Percentiles rank a stretch among this genome's conserved stretches.
These are phyloP conservation scores for Medicago ruthenica DNA, from an alignment of 306 rosid genomes.

Conservation along the genomic window DNA sequence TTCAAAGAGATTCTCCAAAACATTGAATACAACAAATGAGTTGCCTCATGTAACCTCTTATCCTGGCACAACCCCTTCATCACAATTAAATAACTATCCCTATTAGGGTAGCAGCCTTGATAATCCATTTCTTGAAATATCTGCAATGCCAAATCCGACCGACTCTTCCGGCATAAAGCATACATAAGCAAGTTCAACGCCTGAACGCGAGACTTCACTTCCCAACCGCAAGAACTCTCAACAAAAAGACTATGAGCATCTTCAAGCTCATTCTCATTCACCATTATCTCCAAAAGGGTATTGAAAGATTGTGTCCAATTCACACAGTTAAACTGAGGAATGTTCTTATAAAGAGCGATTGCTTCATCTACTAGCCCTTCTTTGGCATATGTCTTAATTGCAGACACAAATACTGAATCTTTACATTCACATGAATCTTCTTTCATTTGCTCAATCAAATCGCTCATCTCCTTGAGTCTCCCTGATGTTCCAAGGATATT, in stretches of 20 bases:
- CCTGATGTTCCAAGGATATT: slow-evolving; percentile 54
- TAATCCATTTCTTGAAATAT: slow-evolving; percentile 61
- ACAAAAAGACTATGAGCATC: slow-evolving; percentile 52
- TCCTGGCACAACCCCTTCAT: slow-evolving; percentile 65
- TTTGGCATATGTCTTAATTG: slow-evolving; percentile 51
- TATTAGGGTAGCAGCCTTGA: slow-evolving; percentile 59
- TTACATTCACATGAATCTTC: slow-evolving; percentile 62
- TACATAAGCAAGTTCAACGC: slow-evolving; percentile 61
- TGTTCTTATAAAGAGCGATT: slow-evolving; percentile 45
- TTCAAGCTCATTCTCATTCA: slow-evolving; percentile 47
- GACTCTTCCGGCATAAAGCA: slow-evolving; percentile 48
- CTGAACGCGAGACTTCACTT: slow-evolving; percentile 48
- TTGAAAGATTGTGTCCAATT: slow-evolving; percentile 60
- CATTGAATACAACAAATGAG: slow-evolving; percentile 64
- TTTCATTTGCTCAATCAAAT: slow-evolving; percentile 56
- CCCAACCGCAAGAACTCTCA: slow-evolving; percentile 58
- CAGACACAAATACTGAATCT: slow-evolving; percentile 57
- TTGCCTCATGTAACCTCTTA: slow-evolving; percentile 59
- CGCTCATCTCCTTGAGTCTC: slow-evolving; percentile 52
- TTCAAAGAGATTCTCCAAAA: slow-evolving; percentile 67
- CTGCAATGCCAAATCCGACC: slow-evolving; percentile 59
- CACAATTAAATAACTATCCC: slow-evolving; percentile 54
- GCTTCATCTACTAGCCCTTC: slow-evolving; percentile 54
- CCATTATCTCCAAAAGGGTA: slow-evolving; percentile 59
- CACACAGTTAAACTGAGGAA: slow-evolving; percentile 59